Evolutionary conservation across 2,329 filamentous ascomycete genomes (phyloP).

Genomic region (Teratosphaeria zuluensis): DNA sequence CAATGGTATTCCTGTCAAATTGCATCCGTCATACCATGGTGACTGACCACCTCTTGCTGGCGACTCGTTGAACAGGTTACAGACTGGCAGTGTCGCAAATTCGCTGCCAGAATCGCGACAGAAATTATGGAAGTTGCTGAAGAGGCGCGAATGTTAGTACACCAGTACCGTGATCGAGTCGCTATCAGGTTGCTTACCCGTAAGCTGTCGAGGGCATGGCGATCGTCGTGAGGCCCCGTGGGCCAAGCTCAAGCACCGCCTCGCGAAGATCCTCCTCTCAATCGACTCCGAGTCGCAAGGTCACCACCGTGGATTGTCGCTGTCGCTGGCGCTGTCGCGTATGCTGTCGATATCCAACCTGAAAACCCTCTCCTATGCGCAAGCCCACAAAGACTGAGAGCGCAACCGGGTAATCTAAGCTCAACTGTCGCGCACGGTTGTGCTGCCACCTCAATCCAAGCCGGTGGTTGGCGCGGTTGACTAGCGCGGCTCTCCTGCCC

Average conservation of each 20-base stretch:
- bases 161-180: background rate
- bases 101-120: slow-evolving; percentile 40
- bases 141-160: background rate
- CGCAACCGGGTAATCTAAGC: background rate
- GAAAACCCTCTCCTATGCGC: background rate
- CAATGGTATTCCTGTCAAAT: slow-evolving; percentile 64
- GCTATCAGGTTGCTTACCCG: too few species aligned
- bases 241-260: background rate
- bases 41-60: slow-evolving; percentile 50
- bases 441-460: background rate
- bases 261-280: background rate
- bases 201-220: background rate
- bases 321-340: background rate
- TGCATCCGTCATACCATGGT: slow-evolving; percentile 53
- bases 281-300: background rate
- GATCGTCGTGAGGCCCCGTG: background rate
- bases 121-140: slow-evolving; percentile 33
- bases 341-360: background rate
- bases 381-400: background rate
- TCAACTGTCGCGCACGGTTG: background rate
- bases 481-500: background rate
- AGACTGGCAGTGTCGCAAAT: slow-evolving; percentile 30
- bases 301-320: background rate
- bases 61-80: slow-evolving; percentile 54
- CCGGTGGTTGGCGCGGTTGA: background rate